Conservation (phyloP, 1,139 yeast genomes). For the Candida neerlandica region DNA sequence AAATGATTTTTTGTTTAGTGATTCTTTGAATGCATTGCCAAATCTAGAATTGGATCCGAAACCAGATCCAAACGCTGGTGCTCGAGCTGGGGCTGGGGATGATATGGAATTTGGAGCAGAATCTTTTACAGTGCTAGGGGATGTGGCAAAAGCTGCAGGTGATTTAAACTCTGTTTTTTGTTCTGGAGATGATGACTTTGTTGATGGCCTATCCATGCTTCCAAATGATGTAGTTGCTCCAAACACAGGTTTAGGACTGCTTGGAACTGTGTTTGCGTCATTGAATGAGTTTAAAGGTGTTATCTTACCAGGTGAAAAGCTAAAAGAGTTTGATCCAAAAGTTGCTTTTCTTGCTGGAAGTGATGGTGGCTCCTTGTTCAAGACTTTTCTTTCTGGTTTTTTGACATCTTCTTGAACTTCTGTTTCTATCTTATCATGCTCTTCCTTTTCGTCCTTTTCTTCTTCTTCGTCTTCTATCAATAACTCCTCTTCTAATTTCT, state of each 20-base stretch:
- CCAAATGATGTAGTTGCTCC: slow-evolving; percentile 61
- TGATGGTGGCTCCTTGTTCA: slow-evolving; percentile 16
- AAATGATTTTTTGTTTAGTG: slow-evolving; percentile 54
- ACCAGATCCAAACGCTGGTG: slow-evolving; percentile 18
- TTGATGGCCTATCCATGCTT: slow-evolving; percentile 22
- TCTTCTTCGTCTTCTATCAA: slow-evolving; percentile 9
- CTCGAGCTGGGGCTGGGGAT: slow-evolving; percentile 6
- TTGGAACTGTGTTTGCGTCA: slow-evolving; percentile 10
- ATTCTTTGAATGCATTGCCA: slow-evolving; percentile 57
- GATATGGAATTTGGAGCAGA: background rate
- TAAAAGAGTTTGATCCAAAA: slow-evolving; percentile 37
- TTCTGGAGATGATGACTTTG: slow-evolving; percentile 3
- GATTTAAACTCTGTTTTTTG: background rate
- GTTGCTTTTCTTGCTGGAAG: slow-evolving; percentile 26
- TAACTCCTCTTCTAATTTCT: slow-evolving; percentile 19
- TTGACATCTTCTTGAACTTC: background rate
- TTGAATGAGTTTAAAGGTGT: slow-evolving; percentile 26
- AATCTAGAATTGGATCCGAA: slow-evolving; percentile 66
- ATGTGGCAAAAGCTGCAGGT: background rate
- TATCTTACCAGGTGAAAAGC: slow-evolving; percentile 21
- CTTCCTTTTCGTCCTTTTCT: background rate
- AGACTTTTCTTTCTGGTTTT: slow-evolving; percentile 1
- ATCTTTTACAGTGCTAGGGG: background rate
- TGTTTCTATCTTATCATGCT: background rate
- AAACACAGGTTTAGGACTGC: slow-evolving; percentile 34